Conservation (phyloP, 2,329 filamentous ascomycete genomes). For the Cordyceps javanica region DNA sequence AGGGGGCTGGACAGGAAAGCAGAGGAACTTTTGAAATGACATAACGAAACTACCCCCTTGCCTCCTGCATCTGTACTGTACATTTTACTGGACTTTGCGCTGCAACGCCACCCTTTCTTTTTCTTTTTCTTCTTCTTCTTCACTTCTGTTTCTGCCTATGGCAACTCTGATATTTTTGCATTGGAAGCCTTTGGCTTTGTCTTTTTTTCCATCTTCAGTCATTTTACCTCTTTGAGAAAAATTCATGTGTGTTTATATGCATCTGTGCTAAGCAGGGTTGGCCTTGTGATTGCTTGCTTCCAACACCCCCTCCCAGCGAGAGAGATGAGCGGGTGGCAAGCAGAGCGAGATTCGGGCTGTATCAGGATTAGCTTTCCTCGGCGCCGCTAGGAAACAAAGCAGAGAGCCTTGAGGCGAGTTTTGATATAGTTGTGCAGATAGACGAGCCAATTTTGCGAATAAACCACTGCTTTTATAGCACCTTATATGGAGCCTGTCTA, state of each 20-base stretch:
- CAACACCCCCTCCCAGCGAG: neutral
- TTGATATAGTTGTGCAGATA: neutral
- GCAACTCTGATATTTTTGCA: neutral
- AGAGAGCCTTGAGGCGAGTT: neutral
- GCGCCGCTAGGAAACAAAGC: neutral
- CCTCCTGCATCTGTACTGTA: neutral
- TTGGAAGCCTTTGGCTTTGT: neutral
- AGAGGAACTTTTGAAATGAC: neutral
- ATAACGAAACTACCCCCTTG: neutral
- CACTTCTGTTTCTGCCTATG: too few species aligned
- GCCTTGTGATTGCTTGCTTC: neutral
- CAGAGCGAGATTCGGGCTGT: slow-evolving; percentile 7
- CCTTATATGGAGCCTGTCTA: neutral
- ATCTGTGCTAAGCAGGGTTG: neutral
- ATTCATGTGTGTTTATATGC: neutral
- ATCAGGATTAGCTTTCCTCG: neutral
- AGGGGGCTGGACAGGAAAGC: neutral
- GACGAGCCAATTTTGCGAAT: slow-evolving; percentile 2
- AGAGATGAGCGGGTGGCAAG: neutral
- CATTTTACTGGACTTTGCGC: neutral
- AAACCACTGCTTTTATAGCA: neutral
- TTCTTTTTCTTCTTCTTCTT: too few species aligned
- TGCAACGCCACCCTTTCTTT: neutral
- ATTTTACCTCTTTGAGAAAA: neutral
- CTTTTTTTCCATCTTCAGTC: neutral